Percentiles rank a stretch among this genome's conserved stretches.
These are phyloP conservation scores for Stellera chamaejasme DNA, from an alignment of 345 rosid species.

Conservation along the genomic window DNA sequence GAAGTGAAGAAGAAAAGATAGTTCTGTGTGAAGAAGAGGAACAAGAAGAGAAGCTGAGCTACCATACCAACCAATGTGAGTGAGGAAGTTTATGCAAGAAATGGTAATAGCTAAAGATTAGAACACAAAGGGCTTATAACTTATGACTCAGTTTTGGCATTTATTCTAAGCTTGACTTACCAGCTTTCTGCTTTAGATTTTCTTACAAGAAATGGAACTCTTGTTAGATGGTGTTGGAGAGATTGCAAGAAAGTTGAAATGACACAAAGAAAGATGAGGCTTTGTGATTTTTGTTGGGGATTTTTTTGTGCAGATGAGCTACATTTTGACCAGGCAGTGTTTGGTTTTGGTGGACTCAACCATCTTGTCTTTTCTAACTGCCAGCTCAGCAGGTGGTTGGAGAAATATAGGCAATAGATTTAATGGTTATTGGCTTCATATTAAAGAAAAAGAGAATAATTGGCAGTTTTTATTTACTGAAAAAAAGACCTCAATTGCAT, in stretches of 20 bases:
- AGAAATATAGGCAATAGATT: background rate
- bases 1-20: constrained; percentile 13
- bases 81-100: constrained; percentile 17
- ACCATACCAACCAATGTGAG: constrained; percentile 54
- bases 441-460: no score
- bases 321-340: constrained; percentile 30
- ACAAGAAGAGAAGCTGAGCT: constrained; percentile 54
- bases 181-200: background rate
- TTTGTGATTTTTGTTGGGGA: background rate
- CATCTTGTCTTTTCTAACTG: constrained; percentile 14
- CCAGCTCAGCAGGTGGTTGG: constrained; percentile 17
- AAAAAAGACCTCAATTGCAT: no score
- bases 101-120: background rate
- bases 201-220: constrained; percentile 2
- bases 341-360: constrained; percentile 27
- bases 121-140: constrained; percentile 3
- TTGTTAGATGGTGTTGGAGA: constrained; percentile 17
- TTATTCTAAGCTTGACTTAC: constrained; percentile 5
- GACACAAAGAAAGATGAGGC: background rate
- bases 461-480: no score
- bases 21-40: constrained; percentile 11
- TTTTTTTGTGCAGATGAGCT: constrained; percentile 34
- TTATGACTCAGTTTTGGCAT: background rate
- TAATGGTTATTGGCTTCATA: no score
- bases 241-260: constrained; percentile 14